Evolutionary conservation across 805 yeast species (phyloP).

Genomic region (Saccharomycopsis synnaedendra): DNA sequence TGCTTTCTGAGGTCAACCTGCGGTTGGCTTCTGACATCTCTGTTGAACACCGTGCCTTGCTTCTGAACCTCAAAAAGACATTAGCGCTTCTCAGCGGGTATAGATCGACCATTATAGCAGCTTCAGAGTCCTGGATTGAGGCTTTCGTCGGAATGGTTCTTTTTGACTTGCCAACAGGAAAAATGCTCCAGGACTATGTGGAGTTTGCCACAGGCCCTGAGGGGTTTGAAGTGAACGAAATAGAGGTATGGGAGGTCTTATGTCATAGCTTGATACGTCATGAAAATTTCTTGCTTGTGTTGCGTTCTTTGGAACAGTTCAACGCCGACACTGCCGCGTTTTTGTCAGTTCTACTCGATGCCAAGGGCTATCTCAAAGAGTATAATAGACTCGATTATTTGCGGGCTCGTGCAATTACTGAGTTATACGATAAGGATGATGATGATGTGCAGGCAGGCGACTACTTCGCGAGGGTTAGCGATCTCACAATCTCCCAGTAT

Average conservation of each 20-base stretch:
- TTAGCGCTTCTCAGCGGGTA: slow-evolving; percentile 27
- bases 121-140: slow-evolving; percentile 60
- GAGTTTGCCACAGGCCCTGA: not conserved
- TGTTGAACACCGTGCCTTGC: not conserved
- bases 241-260: slow-evolving; percentile 40
- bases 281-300: slow-evolving; percentile 43
- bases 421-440: not conserved
- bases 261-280: slow-evolving; percentile 42
- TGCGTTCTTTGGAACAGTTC: slow-evolving; percentile 46
- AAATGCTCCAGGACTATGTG: slow-evolving; percentile 31
- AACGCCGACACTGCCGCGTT: slow-evolving; percentile 57
- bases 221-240: slow-evolving; percentile 18
- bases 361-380: slow-evolving; percentile 43
- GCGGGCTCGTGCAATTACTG: not conserved
- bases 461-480: not conserved
- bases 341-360: slow-evolving; percentile 48
- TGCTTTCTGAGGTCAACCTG: slow-evolving; percentile 5
- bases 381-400: slow-evolving; percentile 19
- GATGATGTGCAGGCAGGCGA: not conserved
- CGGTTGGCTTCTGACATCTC: not conserved
- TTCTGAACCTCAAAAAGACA: slow-evolving; percentile 21
- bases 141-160: slow-evolving; percentile 42
- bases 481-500: slow-evolving; percentile 33
- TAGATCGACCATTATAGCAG: slow-evolving; percentile 34
- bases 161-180: slow-evolving; percentile 46